These are phyloP conservation scores for Chaetomium sp. DNA, from an alignment of 2,329 filamentous ascomycete genomes.

Conservation along the genomic window DNA sequence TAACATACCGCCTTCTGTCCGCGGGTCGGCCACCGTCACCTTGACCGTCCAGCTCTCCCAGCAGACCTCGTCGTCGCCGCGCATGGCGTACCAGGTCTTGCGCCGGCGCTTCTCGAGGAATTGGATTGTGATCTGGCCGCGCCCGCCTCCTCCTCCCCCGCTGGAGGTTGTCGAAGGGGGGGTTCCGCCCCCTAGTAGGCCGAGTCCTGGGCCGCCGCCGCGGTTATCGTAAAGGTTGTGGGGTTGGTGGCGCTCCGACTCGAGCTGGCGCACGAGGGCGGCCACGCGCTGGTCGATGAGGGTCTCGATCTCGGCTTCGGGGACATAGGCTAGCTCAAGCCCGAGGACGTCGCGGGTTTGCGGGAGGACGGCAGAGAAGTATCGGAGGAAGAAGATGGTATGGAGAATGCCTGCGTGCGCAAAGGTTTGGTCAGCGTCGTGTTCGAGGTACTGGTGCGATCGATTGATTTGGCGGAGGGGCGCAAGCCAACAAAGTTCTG, in stretches of 20 bases:
- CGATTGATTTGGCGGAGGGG: slow-evolving; percentile 25
- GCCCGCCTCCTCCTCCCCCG: slow-evolving; percentile 54
- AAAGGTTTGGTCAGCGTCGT: slow-evolving; percentile 18
- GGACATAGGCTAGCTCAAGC: slow-evolving; percentile 83
- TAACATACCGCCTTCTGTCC: slow-evolving; percentile 67
- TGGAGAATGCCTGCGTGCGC: slow-evolving; percentile 78
- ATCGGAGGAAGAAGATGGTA: slow-evolving; percentile 98
- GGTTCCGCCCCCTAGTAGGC: not conserved
- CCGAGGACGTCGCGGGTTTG: slow-evolving; percentile 87
- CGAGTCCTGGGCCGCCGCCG: slow-evolving; percentile 46
- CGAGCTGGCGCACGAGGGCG: slow-evolving; percentile 76
- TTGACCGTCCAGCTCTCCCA: slow-evolving; percentile 97
- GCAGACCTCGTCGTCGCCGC: slow-evolving; percentile 86
- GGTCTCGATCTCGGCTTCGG: slow-evolving; percentile 88
- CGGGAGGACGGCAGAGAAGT: slow-evolving; percentile 85
- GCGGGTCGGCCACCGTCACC: slow-evolving; percentile 86
- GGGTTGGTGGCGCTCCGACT: slow-evolving; percentile 53
- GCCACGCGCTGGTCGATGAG: slow-evolving; percentile 87
- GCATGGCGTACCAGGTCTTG: slow-evolving; percentile 73
- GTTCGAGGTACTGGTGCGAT: slow-evolving; percentile 11
- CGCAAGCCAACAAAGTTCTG: slow-evolving; percentile 15
- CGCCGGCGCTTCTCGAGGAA: slow-evolving; percentile 92
- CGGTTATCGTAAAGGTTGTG: slow-evolving; percentile 27
- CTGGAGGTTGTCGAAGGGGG: not conserved
- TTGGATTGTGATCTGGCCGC: slow-evolving; percentile 81